Evolutionary conservation across 176 grass and related monocot species (phyloP).

Genomic region (Aechmea fasciata): DNA sequence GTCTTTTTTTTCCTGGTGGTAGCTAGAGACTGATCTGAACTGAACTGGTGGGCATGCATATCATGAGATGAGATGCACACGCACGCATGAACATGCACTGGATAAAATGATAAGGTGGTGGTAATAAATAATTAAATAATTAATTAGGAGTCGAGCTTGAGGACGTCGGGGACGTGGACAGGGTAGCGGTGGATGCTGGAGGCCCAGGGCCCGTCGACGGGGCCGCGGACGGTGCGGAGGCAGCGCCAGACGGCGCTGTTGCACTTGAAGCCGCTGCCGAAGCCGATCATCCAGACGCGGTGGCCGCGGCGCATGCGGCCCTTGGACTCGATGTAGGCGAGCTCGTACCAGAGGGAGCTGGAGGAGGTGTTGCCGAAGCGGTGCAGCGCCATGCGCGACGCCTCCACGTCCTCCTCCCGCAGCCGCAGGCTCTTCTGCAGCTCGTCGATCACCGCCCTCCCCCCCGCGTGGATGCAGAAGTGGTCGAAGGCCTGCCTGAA

Average conservation of each 20-base stretch:
- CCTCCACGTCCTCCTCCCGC: conserved; percentile 68
- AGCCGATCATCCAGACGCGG: conserved; percentile 78
- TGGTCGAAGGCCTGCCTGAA: conserved; percentile 87
- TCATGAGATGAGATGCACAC: too few species aligned
- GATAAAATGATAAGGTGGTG: too few species aligned
- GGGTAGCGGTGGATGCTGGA: conserved; percentile 53
- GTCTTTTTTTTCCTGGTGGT: too few species aligned
- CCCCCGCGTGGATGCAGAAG: conserved; percentile 95
- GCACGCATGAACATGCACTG: too few species aligned
- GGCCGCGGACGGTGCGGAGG: conserved; percentile 26
- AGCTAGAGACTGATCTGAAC: too few species aligned
- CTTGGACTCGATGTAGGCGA: conserved; percentile 83
- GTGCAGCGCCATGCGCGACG: conserved; percentile 87
- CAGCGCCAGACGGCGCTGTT: conserved; percentile 87
- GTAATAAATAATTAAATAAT: too few species aligned
- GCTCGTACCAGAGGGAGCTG: conserved; percentile 96
- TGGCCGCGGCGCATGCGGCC: conserved; percentile 43
- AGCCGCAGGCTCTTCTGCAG: conserved; percentile 72
- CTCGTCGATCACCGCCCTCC: conserved; percentile 85
- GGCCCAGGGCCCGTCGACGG: conserved; percentile 40
- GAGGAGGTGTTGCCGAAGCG: conserved; percentile 89
- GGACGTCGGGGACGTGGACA: conserved; percentile 53
- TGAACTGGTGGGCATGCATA: too few species aligned
- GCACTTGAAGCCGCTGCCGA: conserved; percentile 92
- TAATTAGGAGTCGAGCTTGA: conserved; percentile 29